A percentile compares a stretch with the other conserved stretches of the same genome.
phyloP scores from a whole-genome alignment of 352 stramenopile genomes.

The Plasmopara halstedii region DNA sequence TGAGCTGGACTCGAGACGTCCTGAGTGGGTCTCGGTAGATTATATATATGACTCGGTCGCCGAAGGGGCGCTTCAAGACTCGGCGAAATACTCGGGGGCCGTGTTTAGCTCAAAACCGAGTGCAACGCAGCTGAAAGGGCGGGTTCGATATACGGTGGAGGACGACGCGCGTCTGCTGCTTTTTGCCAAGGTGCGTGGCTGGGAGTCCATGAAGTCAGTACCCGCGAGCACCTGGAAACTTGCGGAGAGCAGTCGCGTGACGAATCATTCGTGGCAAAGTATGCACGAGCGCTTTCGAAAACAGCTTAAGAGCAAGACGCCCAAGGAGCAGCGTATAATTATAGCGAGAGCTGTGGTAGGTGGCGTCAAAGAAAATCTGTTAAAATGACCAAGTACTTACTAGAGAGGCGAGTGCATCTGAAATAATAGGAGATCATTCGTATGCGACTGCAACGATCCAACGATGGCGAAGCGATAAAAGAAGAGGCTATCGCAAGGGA shows the following conservation, averaged over 20 bases:
- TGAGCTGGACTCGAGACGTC: slow-evolving; percentile 14
- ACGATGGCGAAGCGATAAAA: slow-evolving; percentile 1
- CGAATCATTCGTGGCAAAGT: slow-evolving; percentile 24
- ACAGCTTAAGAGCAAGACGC: slow-evolving; percentile 27
- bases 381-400: background rate
- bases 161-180: slow-evolving; percentile 40
- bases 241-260: slow-evolving; percentile 19
- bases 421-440: slow-evolving; percentile 12
- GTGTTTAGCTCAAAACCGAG: background rate
- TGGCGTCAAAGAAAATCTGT: background rate
- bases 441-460: background rate
- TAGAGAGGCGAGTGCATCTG: background rate
- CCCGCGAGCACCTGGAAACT: slow-evolving; percentile 11
- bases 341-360: slow-evolving; percentile 13
- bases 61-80: slow-evolving; percentile 19
- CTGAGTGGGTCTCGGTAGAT: slow-evolving; percentile 34
- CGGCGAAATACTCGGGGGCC: slow-evolving; percentile 28
- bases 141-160: slow-evolving; percentile 22
- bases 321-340: slow-evolving; percentile 19
- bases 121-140: background rate
- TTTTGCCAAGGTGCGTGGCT: slow-evolving; percentile 24
- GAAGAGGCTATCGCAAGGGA: background rate
- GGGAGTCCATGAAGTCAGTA: slow-evolving; percentile 15
- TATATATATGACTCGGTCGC: slow-evolving; percentile 42
- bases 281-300: slow-evolving; percentile 52